Evolutionary conservation across 768 basidiomycete species (phyloP).

Genomic region (Crucibulum laeve): DNA sequence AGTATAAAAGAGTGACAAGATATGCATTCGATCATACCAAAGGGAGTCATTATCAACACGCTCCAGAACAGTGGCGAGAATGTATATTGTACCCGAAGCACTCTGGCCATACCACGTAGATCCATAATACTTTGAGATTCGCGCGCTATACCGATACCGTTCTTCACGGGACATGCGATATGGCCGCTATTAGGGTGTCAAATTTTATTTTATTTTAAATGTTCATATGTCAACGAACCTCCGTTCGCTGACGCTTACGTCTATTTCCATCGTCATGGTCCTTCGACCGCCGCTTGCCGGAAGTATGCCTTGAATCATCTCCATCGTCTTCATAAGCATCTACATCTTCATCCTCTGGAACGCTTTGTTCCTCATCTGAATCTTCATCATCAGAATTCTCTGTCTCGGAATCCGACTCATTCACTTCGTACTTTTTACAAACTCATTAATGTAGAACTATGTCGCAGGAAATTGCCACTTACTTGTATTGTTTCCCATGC

Average conservation of each 20-base stretch:
- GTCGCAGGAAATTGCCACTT: neutral
- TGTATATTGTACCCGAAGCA: constrained; percentile 83
- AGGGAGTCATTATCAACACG: constrained; percentile 91
- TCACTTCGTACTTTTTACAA: neutral
- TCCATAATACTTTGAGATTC: constrained; percentile 78
- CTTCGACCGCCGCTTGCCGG: constrained; percentile 48
- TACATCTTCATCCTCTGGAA: constrained; percentile 33
- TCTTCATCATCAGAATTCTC: constrained; percentile 13
- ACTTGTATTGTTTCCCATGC: constrained; percentile 87
- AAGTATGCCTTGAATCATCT: constrained; percentile 34
- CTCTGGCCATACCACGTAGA: constrained; percentile 85
- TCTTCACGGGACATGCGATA: constrained; percentile 67
- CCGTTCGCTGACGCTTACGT: constrained; percentile 58
- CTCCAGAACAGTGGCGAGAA: constrained; percentile 87
- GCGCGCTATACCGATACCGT: constrained; percentile 54
- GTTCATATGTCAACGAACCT: constrained; percentile 19
- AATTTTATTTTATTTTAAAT: too few relatives aligned
- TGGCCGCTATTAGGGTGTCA: too few relatives aligned
- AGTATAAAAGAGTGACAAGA: constrained; percentile 1
- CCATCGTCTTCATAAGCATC: constrained; percentile 51
- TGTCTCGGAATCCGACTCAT: constrained; percentile 63
- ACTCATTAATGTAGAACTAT: neutral
- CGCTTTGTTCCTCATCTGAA: too few relatives aligned
- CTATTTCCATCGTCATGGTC: constrained; percentile 29
- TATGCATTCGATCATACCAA: constrained; percentile 52